Evolutionary conservation across 495 filamentous ascomycete species (phyloP).

Genomic region (Cudoniella acicularis): DNA sequence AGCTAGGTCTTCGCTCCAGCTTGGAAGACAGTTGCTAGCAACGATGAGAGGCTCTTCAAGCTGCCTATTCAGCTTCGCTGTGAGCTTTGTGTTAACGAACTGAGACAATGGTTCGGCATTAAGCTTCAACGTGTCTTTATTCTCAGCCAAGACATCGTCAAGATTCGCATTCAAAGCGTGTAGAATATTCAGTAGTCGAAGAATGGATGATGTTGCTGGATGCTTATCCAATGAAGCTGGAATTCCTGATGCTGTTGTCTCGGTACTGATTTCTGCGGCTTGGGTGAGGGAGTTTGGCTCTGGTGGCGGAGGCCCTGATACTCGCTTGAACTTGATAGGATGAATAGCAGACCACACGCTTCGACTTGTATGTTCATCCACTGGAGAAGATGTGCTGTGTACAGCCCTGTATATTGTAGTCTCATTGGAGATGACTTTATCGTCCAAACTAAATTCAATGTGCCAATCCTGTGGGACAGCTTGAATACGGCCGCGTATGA

Average conservation of each 20-base stretch:
- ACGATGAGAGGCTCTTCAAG: constrained; percentile 98
- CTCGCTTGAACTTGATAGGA: constrained; percentile 85
- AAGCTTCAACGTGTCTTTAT: constrained; percentile 64
- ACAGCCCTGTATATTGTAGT: constrained; percentile 97
- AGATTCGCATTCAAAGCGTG: constrained; percentile 94
- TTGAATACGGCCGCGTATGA: constrained; percentile 82
- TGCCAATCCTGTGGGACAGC: constrained; percentile 91
- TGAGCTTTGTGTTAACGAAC: constrained; percentile 98
- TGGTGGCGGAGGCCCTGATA: constrained; percentile 79
- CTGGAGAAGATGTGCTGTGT: constrained; percentile 62
- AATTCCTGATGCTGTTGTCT: constrained; percentile 52
- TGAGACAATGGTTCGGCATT: constrained; percentile 83
- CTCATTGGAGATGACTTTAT: constrained; percentile 78
- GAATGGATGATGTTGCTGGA: constrained; percentile 77
- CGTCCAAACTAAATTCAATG: constrained; percentile 90
- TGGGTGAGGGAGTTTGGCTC: constrained; percentile 66
- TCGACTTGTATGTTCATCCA: constrained; percentile 64
- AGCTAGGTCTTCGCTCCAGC: constrained; percentile 96
- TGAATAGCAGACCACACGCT: constrained; percentile 89
- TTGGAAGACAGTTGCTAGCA: constrained; percentile 92
- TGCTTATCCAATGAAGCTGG: constrained; percentile 84
- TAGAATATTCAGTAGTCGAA: constrained; percentile 84
- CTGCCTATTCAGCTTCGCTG: constrained; percentile 97
- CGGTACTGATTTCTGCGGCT: constrained; percentile 41
- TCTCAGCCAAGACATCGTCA: constrained; percentile 92